Percentiles rank a stretch among this genome's conserved stretches.
These are phyloP conservation scores for Phialemonium atrogriseum DNA, from an alignment of 2,329 filamentous ascomycete genomes.

Conservation along the genomic window DNA sequence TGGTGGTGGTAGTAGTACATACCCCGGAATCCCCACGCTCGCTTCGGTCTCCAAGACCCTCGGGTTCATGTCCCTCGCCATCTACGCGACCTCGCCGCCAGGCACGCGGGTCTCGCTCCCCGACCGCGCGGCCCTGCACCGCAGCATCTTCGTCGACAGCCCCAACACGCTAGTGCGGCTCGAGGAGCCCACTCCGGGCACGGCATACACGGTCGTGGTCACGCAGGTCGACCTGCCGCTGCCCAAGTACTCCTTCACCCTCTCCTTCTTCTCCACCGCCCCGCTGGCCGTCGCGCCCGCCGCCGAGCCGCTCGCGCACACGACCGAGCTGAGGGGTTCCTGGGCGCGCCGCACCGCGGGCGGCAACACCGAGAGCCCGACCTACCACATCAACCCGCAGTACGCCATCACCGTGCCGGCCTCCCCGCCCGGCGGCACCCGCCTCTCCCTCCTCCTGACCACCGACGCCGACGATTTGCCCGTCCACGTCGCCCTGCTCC, in stretches of 20 bases:
- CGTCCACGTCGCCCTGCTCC: conserved; percentile 78
- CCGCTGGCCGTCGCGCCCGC: conserved; percentile 56
- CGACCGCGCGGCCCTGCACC: conserved; percentile 57
- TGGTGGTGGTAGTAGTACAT: neutral
- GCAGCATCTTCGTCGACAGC: conserved; percentile 85
- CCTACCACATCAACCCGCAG: conserved; percentile 82
- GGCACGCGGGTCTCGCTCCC: conserved; percentile 68
- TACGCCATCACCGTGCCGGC: conserved; percentile 62
- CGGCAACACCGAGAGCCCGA: conserved; percentile 68
- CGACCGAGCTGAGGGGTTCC: conserved; percentile 49
- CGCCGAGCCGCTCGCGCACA: conserved; percentile 46
- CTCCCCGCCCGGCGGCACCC: conserved; percentile 43
- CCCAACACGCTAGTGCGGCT: conserved; percentile 82
- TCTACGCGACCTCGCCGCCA: conserved; percentile 52
- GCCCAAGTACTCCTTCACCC: conserved; percentile 71
- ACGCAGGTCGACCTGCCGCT: conserved; percentile 66
- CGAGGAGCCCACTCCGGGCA: conserved; percentile 35
- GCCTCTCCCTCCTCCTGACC: conserved; percentile 67
- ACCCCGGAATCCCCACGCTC: conserved; percentile 25
- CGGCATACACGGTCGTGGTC: conserved; percentile 45
- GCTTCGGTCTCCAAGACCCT: conserved; percentile 43
- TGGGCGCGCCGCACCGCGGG: conserved; percentile 80
- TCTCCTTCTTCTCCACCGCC: conserved; percentile 69
- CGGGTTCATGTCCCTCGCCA: conserved; percentile 82
- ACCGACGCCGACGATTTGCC: conserved; percentile 59